Evolutionary conservation across 129 eudicot species (phyloP).

Genomic region (Deinandra increscens): DNA sequence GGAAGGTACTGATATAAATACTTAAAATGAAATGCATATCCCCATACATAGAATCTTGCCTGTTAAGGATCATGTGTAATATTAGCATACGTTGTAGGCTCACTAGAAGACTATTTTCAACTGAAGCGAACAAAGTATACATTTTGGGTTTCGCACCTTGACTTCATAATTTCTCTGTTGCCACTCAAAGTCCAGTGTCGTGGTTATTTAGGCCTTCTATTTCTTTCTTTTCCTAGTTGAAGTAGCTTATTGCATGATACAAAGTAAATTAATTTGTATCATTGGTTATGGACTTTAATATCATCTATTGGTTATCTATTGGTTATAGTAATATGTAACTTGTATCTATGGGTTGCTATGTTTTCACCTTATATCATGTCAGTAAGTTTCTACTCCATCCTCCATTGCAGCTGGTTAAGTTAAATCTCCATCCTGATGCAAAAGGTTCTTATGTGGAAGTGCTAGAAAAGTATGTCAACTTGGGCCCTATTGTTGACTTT

Average conservation of each 20-base stretch:
- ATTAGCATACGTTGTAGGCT: background rate
- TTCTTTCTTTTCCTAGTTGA: background rate
- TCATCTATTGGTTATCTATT: background rate
- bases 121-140: background rate
- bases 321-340: background rate
- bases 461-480: constrained; percentile 81
- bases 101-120: background rate
- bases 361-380: constrained; percentile 3
- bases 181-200: background rate
- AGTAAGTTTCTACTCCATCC: background rate
- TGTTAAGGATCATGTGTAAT: background rate
- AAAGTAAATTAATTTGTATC: background rate
- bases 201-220: background rate
- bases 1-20: background rate
- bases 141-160: background rate
- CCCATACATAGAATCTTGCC: background rate
- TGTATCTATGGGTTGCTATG: background rate
- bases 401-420: constrained; percentile 72
- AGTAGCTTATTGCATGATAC: background rate
- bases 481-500: constrained; percentile 96
- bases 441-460: constrained; percentile 98
- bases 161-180: background rate
- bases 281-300: background rate
- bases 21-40: background rate
- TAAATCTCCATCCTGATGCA: constrained; percentile 85